Evolutionary conservation across 495 filamentous ascomycete species (phyloP).

Genomic region (Podospora sp.): DNA sequence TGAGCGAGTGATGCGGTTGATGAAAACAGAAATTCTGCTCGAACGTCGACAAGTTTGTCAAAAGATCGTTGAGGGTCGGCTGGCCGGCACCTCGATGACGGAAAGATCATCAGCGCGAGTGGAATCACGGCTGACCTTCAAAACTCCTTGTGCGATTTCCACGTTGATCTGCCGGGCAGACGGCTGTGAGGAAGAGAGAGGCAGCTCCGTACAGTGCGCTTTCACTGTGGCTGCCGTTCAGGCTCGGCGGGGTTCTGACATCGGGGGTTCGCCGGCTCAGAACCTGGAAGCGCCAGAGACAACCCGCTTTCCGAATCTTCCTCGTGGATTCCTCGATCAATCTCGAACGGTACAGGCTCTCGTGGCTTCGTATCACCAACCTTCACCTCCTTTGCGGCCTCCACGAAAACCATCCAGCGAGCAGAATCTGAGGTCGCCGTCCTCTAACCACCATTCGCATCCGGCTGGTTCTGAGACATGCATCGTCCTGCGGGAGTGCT

Average conservation of each 20-base stretch:
- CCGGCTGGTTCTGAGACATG: conserved; percentile 30
- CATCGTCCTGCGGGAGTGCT: conserved; percentile 33
- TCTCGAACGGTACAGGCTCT: conserved; percentile 4
- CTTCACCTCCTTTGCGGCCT: not conserved
- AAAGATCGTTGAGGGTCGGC: conserved; percentile 9
- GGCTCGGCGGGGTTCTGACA: not conserved
- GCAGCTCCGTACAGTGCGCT: conserved; percentile 22
- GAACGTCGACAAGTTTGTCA: not conserved
- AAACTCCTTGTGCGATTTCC: not conserved
- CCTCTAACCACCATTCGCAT: conserved; percentile 23
- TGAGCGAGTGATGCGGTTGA: not conserved
- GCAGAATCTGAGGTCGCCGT: conserved; percentile 21
- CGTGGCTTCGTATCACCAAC: not conserved
- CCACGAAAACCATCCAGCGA: not conserved
- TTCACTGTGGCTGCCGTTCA: conserved; percentile 12
- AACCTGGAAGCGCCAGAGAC: not conserved
- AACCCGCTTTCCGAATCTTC: not conserved
- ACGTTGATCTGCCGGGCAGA: conserved; percentile 12
- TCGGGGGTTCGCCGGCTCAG: not conserved
- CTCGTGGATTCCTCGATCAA: not conserved
- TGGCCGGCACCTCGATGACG: conserved; percentile 13
- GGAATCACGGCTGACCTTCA: not conserved
- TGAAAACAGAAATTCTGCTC: not conserved
- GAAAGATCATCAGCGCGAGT: conserved; percentile 15
- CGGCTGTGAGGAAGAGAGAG: not conserved